Percentiles rank a stretch among this genome's conserved stretches.
These are phyloP conservation scores for Monosporozyma solicola DNA, from an alignment of 805 yeast species.

Conservation along the genomic window DNA sequence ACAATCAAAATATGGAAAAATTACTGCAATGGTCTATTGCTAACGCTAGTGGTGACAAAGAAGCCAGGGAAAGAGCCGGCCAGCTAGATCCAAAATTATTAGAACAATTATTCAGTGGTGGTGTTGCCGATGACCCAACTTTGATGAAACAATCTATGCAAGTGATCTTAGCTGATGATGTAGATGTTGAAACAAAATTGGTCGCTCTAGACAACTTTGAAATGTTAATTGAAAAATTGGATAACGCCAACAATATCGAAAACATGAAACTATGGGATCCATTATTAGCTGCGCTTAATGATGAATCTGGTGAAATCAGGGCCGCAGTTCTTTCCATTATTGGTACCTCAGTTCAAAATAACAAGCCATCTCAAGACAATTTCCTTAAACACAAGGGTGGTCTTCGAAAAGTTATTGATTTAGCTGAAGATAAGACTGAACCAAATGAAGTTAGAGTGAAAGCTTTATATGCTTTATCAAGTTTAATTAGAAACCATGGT, in stretches of 20 bases:
- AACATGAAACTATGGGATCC: conserved; percentile 75
- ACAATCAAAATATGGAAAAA: conserved; percentile 59
- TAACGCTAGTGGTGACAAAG: conserved; percentile 62
- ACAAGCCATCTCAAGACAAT: conserved; percentile 62
- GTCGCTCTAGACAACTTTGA: conserved; percentile 86
- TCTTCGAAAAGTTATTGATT: conserved; percentile 35
- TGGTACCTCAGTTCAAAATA: conserved; percentile 91
- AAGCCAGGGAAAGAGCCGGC: conserved; percentile 53
- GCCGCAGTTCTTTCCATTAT: conserved; percentile 61
- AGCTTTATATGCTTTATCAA: conserved; percentile 70
- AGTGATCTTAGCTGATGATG: conserved; percentile 50
- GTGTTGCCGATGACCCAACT: conserved; percentile 77
- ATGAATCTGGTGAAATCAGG: conserved; percentile 39
- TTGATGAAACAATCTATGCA: conserved; percentile 71
- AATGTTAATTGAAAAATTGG: conserved; percentile 86
- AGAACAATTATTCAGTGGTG: conserved; percentile 65
- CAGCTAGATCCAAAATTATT: conserved; percentile 72
- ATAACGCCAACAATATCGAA: conserved; percentile 89
- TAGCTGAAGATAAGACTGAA: conserved; percentile 29
- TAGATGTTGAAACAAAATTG: conserved; percentile 52
- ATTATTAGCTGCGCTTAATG: conserved; percentile 45
- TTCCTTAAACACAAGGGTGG: conserved; percentile 46
- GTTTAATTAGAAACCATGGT: conserved; percentile 59
- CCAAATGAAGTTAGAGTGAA: conserved; percentile 42
- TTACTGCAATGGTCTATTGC: conserved; percentile 87